phyloP scores from a whole-genome alignment of 2,329 filamentous ascomycete species.

The Pezicula radicicola region DNA sequence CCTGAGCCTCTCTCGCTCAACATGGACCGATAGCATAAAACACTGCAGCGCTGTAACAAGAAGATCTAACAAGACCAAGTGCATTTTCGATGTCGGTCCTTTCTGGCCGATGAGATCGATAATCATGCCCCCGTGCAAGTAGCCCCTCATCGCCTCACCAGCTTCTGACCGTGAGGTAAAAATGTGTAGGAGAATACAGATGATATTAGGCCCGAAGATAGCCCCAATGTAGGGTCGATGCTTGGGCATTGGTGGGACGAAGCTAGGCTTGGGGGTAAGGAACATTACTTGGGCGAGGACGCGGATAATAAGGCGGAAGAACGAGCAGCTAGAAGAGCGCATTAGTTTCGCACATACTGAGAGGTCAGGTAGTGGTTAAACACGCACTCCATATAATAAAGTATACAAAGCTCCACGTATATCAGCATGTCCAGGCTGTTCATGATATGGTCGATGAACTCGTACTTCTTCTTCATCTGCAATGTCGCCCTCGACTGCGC shows the following conservation, averaged over 20 bases:
- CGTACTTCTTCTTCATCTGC: constrained; percentile 47
- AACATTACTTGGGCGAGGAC: constrained; percentile 59
- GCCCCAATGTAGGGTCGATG: constrained; percentile 52
- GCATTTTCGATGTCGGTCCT: constrained; percentile 53
- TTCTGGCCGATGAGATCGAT: constrained; percentile 68
- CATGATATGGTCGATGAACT: constrained; percentile 59
- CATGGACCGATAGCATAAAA: constrained; percentile 61
- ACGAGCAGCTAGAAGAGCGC: constrained; percentile 51
- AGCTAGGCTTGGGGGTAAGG: constrained; percentile 55
- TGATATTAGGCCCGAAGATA: constrained; percentile 53
- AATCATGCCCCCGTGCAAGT: constrained; percentile 64
- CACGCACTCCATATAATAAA: constrained; percentile 72
- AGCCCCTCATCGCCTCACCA: constrained; percentile 60
- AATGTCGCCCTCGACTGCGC: constrained; percentile 30
- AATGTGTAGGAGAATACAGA: constrained; percentile 60
- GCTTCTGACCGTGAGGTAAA: constrained; percentile 52
- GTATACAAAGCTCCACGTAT: constrained; percentile 59
- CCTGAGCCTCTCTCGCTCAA: constrained; percentile 53
- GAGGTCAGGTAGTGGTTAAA: background rate
- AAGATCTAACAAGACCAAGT: constrained; percentile 54
- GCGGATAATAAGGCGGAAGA: constrained; percentile 59
- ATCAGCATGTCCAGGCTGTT: constrained; percentile 60
- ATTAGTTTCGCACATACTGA: background rate
- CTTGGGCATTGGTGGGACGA: constrained; percentile 53
- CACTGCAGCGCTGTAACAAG: constrained; percentile 56